Conservation (phyloP, 495 filamentous ascomycete genomes). For the Hypoxylon crocopeplum region DNA sequence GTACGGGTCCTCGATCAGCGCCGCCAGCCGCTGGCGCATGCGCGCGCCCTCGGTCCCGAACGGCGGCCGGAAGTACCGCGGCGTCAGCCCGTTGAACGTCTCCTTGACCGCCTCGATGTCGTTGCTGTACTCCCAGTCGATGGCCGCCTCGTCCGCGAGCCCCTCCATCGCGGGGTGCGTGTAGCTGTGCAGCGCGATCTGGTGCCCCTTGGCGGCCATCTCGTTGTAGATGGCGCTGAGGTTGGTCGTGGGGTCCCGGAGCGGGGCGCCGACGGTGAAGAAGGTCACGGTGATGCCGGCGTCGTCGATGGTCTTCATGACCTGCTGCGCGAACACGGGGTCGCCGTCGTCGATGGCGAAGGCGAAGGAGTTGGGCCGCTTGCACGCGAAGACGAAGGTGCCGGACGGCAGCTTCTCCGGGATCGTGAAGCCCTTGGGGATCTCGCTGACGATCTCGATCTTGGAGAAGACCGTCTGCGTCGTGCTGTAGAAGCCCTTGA, state of each 20-base stretch:
- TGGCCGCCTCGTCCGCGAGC: conserved; percentile 59
- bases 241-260: conserved; percentile 65
- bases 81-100: conserved; percentile 51
- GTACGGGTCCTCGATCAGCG: conserved; percentile 51
- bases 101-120: conserved; percentile 64
- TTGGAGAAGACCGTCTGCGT: conserved; percentile 60
- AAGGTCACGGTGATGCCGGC: conserved; percentile 75
- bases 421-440: conserved; percentile 59
- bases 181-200: conserved; percentile 76
- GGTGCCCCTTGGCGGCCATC: conserved; percentile 71
- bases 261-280: conserved; percentile 74
- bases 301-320: conserved; percentile 69
- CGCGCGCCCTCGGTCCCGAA: conserved; percentile 78
- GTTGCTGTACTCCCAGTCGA: conserved; percentile 74
- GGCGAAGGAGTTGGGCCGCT: conserved; percentile 74
- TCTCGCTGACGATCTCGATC: conserved; percentile 67
- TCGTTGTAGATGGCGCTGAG: conserved; percentile 69
- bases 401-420: conserved; percentile 70
- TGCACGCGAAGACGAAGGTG: conserved; percentile 68
- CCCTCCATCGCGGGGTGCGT: conserved; percentile 80
- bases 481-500: conserved; percentile 71
- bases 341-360: conserved; percentile 84
- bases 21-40: conserved; percentile 68
- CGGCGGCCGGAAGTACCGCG: conserved; percentile 74
- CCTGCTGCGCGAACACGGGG: conserved; percentile 65